A percentile compares a stretch with the other conserved stretches of the same genome.
phyloP scores from a whole-genome alignment of 31 red algal genomes.

The Odonthalia washingtoniensis region DNA sequence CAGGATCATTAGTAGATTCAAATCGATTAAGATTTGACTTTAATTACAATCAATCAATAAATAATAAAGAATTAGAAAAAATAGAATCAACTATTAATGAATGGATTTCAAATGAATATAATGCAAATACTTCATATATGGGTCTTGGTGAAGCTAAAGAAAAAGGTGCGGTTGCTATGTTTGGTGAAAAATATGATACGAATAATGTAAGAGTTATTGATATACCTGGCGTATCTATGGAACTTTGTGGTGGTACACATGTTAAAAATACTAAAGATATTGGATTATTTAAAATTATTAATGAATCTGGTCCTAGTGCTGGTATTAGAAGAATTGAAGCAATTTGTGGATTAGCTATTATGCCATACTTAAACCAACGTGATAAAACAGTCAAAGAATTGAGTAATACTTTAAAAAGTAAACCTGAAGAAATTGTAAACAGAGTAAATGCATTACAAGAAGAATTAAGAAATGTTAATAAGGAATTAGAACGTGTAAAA shows the following conservation, averaged over 20 bases:
- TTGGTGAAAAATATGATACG: slow-evolving; percentile 94
- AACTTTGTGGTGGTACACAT: slow-evolving; percentile 98
- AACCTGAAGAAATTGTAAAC: slow-evolving; percentile 72
- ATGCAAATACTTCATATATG: slow-evolving; percentile 65
- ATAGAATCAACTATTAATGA: slow-evolving; percentile 84
- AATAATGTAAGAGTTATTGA: slow-evolving; percentile 92
- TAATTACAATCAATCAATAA: slow-evolving; percentile 72
- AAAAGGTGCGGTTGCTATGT: slow-evolving; percentile 90
- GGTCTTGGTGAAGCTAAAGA: slow-evolving; percentile 73
- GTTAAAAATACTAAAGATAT: slow-evolving; percentile 92
- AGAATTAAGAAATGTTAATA: slow-evolving; percentile 66
- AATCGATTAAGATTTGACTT: slow-evolving; percentile 97
- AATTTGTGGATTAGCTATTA: slow-evolving; percentile 47
- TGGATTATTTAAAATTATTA: slow-evolving; percentile 91
- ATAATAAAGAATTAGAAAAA: slow-evolving; percentile 57
- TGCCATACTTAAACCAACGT: slow-evolving; percentile 73
- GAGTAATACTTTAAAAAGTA: slow-evolving; percentile 58
- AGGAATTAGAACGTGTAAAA: slow-evolving; percentile 65
- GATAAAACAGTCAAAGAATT: slow-evolving; percentile 78
- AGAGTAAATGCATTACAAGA: slow-evolving; percentile 73
- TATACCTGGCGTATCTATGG: slow-evolving; percentile 90
- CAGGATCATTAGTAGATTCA: slow-evolving; percentile 90
- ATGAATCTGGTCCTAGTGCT: slow-evolving; percentile 83
- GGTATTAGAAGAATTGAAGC: slow-evolving; percentile 98
- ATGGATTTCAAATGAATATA: slow-evolving; percentile 81